Percentiles rank a stretch among this genome's conserved stretches.
Evolutionary conservation across 192 early-diverging fungal genomes (phyloP).

Genomic region (Coemansia sp.): DNA sequence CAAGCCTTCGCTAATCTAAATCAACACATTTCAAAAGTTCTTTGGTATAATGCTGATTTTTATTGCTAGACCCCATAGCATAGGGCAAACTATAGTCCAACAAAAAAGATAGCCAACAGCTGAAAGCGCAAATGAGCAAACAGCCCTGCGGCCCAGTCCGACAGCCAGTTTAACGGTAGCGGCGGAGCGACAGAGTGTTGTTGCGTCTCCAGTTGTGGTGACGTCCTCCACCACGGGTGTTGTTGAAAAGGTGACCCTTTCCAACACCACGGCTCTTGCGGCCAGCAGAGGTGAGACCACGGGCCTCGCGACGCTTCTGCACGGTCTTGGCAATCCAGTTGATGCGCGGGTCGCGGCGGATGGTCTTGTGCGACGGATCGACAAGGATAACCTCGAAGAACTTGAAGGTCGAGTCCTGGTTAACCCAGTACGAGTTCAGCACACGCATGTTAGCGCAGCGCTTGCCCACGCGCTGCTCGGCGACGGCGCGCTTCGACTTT

Average conservation of each 20-base stretch:
- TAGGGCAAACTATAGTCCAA: neutral
- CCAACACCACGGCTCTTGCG: conserved; percentile 97
- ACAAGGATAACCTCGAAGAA: conserved; percentile 99
- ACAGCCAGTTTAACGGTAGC: conserved; percentile 77
- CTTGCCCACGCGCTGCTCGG: conserved; percentile 97
- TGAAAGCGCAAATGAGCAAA: neutral
- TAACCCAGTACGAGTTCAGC: conserved; percentile 99
- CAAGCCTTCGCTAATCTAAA: neutral
- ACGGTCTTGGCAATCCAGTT: conserved; percentile 99
- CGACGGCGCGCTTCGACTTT: conserved; percentile 87
- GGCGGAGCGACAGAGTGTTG: conserved; percentile 93
- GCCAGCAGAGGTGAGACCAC: conserved; percentile 95
- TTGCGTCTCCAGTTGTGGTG: conserved; percentile 88
- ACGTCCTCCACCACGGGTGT: conserved; percentile 94
- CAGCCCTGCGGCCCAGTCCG: neutral
- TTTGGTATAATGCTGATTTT: neutral
- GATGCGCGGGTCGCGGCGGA: conserved; percentile 98
- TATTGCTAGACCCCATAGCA: neutral
- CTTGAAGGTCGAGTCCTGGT: conserved; percentile 99
- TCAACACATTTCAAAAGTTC: neutral
- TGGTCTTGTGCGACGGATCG: conserved; percentile 96
- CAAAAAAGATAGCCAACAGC: neutral
- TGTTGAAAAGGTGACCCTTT: conserved; percentile 97
- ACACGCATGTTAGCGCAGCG: conserved; percentile 97
- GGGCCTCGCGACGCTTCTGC: conserved; percentile 98